phyloP scores from a whole-genome alignment of 2,329 filamentous ascomycete species.

The Thielaviopsis populi region DNA sequence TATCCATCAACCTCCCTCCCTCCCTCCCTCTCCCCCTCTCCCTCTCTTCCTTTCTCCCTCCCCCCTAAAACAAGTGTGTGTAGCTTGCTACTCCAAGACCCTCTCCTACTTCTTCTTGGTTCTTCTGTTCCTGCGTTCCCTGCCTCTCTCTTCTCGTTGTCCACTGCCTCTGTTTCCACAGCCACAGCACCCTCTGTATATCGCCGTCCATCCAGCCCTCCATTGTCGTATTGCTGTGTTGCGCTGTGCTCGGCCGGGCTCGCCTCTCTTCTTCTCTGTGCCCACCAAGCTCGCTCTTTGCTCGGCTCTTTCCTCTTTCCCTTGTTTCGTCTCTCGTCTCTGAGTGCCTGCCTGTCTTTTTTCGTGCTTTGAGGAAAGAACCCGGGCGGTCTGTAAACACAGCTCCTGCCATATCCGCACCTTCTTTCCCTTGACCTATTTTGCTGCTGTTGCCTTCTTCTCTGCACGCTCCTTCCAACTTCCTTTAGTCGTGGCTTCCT shows the following conservation, averaged over 20 bases:
- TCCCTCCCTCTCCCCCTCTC: no score
- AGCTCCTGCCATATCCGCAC: neutral
- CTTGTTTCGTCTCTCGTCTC: no score
- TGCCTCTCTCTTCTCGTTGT: neutral
- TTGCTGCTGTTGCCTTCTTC: conserved; percentile 17
- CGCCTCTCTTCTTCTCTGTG: neutral
- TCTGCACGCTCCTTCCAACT: conserved; percentile 5
- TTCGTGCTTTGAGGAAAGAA: neutral
- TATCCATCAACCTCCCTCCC: neutral
- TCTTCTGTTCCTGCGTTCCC: neutral
- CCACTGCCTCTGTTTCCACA: neutral
- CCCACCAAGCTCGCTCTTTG: neutral
- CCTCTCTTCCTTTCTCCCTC: no score
- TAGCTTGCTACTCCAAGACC: neutral
- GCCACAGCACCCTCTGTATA: neutral
- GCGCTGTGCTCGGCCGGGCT: no score
- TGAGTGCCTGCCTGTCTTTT: neutral
- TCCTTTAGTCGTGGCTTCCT: neutral
- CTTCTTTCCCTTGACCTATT: neutral
- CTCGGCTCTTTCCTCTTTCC: neutral
- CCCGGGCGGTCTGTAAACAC: neutral
- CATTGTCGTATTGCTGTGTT: neutral
- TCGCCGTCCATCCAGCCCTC: neutral
- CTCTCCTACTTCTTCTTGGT: neutral
- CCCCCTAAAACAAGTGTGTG: no score